Conservation (phyloP, 495 filamentous ascomycete species). For the Aspergillus sclerotiicarbonarius region DNA sequence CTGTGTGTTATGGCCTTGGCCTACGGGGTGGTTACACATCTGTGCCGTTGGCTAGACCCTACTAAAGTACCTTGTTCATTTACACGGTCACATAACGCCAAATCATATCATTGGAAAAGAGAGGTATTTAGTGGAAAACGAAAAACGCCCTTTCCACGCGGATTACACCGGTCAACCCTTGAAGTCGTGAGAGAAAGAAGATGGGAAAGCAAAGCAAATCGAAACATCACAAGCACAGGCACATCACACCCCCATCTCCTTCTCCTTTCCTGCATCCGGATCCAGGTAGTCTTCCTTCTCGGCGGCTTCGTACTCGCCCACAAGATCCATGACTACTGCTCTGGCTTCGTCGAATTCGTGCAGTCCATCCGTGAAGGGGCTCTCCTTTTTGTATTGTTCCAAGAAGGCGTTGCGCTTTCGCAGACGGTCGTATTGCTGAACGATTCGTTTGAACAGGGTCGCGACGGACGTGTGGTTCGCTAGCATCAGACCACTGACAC, state of each 20-base stretch:
- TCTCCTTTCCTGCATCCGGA: conserved; percentile 56
- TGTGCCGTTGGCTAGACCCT: too few relatives aligned
- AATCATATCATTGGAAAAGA: conserved; percentile 12
- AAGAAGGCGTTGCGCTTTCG: conserved; percentile 95
- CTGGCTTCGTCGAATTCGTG: conserved; percentile 93
- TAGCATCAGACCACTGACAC: conserved; percentile 94
- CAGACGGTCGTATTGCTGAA: conserved; percentile 85
- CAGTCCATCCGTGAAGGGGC: conserved; percentile 85
- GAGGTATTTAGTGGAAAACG: conserved; percentile 3
- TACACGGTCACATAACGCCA: conserved; percentile 2
- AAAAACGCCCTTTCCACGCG: conserved; percentile 20
- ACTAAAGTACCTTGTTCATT: too few relatives aligned
- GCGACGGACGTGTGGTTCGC: conserved; percentile 98
- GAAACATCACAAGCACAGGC: conserved; percentile 9
- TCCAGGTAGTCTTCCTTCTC: conserved; percentile 86
- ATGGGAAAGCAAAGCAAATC: conserved; percentile 10
- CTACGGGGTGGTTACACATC: too few relatives aligned
- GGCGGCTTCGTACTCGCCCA: conserved; percentile 93
- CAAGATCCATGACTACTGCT: conserved; percentile 82
- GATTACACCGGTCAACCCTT: conserved; percentile 18
- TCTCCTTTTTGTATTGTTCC: conserved; percentile 91
- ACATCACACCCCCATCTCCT: conserved; percentile 34
- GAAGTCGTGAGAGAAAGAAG: conserved; percentile 16
- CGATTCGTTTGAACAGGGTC: conserved; percentile 91
- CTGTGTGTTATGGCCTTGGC: too few relatives aligned